Percentiles rank a stretch among this genome's conserved stretches.
phyloP scores from a whole-genome alignment of 163 green algal genomes.

The Chlamydomonas reinhardtii region DNA sequence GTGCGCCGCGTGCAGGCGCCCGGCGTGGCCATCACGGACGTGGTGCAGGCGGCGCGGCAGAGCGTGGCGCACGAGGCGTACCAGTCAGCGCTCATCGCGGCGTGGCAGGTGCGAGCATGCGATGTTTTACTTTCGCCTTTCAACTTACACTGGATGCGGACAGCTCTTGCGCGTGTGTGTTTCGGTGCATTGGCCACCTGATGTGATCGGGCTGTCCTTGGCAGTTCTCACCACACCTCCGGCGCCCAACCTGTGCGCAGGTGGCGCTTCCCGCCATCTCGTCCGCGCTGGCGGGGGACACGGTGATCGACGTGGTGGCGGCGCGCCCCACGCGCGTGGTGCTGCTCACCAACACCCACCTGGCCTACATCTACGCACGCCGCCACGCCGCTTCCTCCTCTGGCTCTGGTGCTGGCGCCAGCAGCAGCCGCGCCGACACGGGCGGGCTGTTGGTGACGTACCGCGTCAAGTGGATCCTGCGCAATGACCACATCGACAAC shows the following conservation, averaged over 20 bases:
- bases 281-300: conserved; percentile 65
- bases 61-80: conserved; percentile 39
- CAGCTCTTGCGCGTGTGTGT: no score
- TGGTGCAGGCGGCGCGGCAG: conserved; percentile 41
- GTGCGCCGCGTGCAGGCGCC: conserved; percentile 75
- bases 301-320: conserved; percentile 79
- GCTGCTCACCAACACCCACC: conserved; percentile 78
- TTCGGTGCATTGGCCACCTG: no score
- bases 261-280: conserved; percentile 68
- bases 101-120: conserved; percentile 38
- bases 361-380: conserved; percentile 76
- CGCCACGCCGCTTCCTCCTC: background rate
- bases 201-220: no score
- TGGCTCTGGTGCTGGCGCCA: background rate
- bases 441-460: background rate
- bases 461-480: conserved; percentile 63
- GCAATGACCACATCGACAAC: conserved; percentile 62
- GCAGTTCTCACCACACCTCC: no score
- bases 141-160: no score
- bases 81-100: conserved; percentile 39
- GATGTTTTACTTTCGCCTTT: no score
- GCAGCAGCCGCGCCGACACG: background rate
- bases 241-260: no score
- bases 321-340: conserved; percentile 72
- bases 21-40: conserved; percentile 57